A percentile compares a stretch with the other conserved stretches of the same genome.
Evolutionary conservation across 805 yeast genomes (phyloP).

Genomic region (Wickerhamiella kazuoi): DNA sequence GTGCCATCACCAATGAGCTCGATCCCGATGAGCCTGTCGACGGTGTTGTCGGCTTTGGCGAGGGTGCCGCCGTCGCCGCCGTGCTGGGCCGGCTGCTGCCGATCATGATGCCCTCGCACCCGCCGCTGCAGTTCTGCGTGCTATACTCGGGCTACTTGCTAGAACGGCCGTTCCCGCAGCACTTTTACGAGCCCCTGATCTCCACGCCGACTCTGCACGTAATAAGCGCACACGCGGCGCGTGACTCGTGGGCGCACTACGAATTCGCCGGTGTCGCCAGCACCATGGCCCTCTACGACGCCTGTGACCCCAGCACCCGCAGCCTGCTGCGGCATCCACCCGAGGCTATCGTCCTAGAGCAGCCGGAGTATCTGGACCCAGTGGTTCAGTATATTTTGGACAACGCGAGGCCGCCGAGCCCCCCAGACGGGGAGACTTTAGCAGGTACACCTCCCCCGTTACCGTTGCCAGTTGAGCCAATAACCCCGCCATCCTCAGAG

Average conservation of each 20-base stretch:
- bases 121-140: slow-evolving; percentile 49
- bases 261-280: too few species aligned
- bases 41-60: slow-evolving; percentile 83
- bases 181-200: slow-evolving; percentile 18
- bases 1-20: too few species aligned
- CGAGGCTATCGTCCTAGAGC: too few species aligned
- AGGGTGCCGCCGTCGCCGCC: slow-evolving; percentile 82
- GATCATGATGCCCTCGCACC: slow-evolving; percentile 34
- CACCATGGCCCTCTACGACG: slow-evolving; percentile 40
- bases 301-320: slow-evolving; percentile 29
- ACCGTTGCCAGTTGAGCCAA: too few species aligned
- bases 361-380: too few species aligned
- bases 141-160: slow-evolving; percentile 47
- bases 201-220: slow-evolving; percentile 45
- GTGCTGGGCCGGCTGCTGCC: slow-evolving; percentile 44
- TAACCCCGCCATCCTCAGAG: too few species aligned
- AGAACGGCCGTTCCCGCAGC: slow-evolving; percentile 15
- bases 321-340: slow-evolving; percentile 59
- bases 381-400: too few species aligned
- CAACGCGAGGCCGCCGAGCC: too few species aligned
- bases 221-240: slow-evolving; percentile 72
- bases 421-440: too few species aligned
- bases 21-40: slow-evolving; percentile 62
- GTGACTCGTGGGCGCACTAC: slow-evolving; percentile 61
- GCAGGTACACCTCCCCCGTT: too few species aligned